Evolutionary conservation across 768 basidiomycete genomes (phyloP).

Genomic region (Mycena metata): DNA sequence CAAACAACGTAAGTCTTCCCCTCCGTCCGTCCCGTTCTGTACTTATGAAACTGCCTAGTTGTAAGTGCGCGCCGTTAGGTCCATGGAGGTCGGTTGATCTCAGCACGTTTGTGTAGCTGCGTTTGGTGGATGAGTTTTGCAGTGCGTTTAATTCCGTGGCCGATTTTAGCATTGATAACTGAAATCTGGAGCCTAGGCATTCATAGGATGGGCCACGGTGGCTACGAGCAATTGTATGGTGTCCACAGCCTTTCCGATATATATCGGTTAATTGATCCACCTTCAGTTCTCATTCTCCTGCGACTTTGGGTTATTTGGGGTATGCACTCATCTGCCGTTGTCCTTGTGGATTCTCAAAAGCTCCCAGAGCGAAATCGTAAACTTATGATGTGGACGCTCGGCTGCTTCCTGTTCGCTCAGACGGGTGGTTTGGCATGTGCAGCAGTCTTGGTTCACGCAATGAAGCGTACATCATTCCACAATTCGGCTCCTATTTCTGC

Average conservation of each 20-base stretch:
- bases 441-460: conserved; percentile 20
- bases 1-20: conserved; percentile 10
- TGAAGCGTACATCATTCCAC: conserved; percentile 17
- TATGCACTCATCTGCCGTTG: background rate
- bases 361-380: conserved; percentile 30
- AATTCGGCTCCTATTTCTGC: background rate
- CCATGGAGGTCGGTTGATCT: background rate
- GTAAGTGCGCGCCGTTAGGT: conserved; percentile 18
- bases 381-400: conserved; percentile 25
- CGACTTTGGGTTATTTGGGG: conserved; percentile 39
- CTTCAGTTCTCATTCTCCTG: conserved; percentile 36
- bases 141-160: conserved; percentile 7
- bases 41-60: conserved; percentile 19
- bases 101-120: conserved; percentile 12
- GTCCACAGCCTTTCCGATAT: background rate
- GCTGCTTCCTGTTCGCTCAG: conserved; percentile 22
- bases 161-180: background rate
- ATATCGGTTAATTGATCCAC: background rate
- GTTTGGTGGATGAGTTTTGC: conserved; percentile 33
- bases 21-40: background rate
- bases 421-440: conserved; percentile 11
- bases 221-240: conserved; percentile 33
- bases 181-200: conserved; percentile 19
- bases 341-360: background rate
- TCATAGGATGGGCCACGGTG: conserved; percentile 26